Percentiles rank a stretch among this genome's conserved stretches.
Evolutionary conservation across 306 rosid species (phyloP).

Genomic region (Quercus dentata): DNA sequence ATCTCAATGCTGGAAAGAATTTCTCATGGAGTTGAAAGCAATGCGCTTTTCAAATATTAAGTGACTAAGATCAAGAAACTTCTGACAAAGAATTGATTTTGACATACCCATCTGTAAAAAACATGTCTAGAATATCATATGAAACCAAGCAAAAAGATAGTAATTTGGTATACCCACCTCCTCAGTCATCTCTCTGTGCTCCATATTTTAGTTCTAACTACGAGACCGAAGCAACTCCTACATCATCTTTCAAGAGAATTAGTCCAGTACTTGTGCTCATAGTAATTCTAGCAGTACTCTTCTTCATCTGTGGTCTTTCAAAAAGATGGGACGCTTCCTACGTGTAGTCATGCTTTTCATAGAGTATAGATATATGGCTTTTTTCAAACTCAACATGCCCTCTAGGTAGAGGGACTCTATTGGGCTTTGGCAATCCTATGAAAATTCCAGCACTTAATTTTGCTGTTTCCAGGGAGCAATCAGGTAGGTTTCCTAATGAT

Average conservation of each 20-base stretch:
- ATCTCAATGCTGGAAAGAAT: too few relatives aligned
- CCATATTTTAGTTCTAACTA: slow-evolving; percentile 8
- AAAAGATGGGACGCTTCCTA: slow-evolving; percentile 49
- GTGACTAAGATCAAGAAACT: neutral
- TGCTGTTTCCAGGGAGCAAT: slow-evolving; percentile 25
- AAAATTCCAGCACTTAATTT: slow-evolving; percentile 32
- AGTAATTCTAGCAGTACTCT: slow-evolving; percentile 57
- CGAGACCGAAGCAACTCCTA: slow-evolving; percentile 28
- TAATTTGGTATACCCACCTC: slow-evolving; percentile 31
- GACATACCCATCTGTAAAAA: slow-evolving; percentile 18
- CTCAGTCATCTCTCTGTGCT: slow-evolving; percentile 22
- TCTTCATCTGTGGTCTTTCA: slow-evolving; percentile 57
- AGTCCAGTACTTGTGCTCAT: slow-evolving; percentile 64
- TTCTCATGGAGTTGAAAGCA: too few relatives aligned
- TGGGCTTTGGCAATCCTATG: slow-evolving; percentile 12
- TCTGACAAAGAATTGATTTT: neutral
- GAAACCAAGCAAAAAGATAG: slow-evolving; percentile 27
- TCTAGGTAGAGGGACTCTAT: slow-evolving; percentile 64
- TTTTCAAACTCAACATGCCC: slow-evolving; percentile 88
- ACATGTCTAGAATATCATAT: slow-evolving; percentile 22
- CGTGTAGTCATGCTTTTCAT: slow-evolving; percentile 84
- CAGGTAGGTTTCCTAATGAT: slow-evolving; percentile 20
- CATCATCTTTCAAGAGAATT: slow-evolving; percentile 49
- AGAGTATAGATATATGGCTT: slow-evolving; percentile 84
- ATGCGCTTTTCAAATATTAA: neutral